Conservation (phyloP, 805 yeast genomes). For the Spencermartinsiella europaea region DNA sequence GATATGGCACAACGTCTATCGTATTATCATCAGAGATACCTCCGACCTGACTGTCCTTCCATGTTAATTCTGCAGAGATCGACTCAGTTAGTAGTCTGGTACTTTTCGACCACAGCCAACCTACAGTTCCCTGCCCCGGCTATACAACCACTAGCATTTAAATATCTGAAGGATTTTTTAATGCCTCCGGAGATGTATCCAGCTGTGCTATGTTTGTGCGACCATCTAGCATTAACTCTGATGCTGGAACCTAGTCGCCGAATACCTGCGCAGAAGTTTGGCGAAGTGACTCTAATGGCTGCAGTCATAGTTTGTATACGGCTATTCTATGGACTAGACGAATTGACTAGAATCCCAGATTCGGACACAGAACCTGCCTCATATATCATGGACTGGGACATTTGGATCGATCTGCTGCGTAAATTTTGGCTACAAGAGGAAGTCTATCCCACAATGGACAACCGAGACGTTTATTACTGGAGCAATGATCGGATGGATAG, state of each 20-base stretch:
- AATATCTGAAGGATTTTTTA: conserved; percentile 38
- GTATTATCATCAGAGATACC: background rate
- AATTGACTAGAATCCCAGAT: conserved; percentile 11
- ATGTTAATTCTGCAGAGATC: conserved; percentile 8
- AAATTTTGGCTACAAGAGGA: conserved; percentile 26
- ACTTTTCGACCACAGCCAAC: conserved; percentile 1
- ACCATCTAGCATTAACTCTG: conserved; percentile 1
- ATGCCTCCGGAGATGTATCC: conserved; percentile 48
- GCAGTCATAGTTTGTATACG: conserved; percentile 13
- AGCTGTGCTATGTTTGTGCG: conserved; percentile 9
- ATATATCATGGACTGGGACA: conserved; percentile 21
- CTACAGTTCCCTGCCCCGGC: conserved; percentile 20
- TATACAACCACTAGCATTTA: conserved; percentile 39
- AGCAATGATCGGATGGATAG: conserved; percentile 39
- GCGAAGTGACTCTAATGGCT: conserved; percentile 14
- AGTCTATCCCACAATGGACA: conserved; percentile 25
- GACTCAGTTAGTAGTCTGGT: conserved; percentile 5
- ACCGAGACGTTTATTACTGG: conserved; percentile 43
- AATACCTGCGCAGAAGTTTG: background rate
- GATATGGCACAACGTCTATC: conserved; percentile 12
- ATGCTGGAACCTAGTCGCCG: conserved; percentile 2
- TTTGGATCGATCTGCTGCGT: conserved; percentile 33
- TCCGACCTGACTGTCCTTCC: background rate
- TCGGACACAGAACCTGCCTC: conserved; percentile 12
- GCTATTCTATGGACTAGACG: conserved; percentile 26